Evolutionary conservation across 306 rosid genomes (phyloP).

Genomic region (Cucurbita ficifolia): DNA sequence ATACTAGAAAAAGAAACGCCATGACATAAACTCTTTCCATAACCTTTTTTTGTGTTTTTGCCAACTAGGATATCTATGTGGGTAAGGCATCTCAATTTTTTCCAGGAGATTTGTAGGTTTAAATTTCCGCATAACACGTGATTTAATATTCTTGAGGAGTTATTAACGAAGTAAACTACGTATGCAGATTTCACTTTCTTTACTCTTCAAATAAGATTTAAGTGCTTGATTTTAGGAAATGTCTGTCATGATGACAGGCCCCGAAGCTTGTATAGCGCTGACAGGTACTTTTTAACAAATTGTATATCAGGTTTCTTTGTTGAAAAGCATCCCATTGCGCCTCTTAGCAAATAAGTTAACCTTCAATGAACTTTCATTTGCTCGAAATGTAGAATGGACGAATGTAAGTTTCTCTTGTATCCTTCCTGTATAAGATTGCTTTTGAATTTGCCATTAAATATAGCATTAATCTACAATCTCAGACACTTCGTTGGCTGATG

Average conservation of each 20-base stretch:
- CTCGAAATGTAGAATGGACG: conserved; percentile 40
- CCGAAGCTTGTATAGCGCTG: not conserved
- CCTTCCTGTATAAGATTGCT: not conserved
- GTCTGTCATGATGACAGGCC: not conserved
- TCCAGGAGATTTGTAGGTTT: not conserved
- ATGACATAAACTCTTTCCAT: not conserved
- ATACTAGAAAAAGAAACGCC: not conserved
- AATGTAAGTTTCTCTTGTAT: conserved; percentile 21
- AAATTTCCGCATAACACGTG: not conserved
- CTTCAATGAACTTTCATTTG: conserved; percentile 24
- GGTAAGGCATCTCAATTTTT: not conserved
- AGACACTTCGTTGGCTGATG: not conserved
- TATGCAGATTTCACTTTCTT: not conserved
- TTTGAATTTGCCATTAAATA: not conserved
- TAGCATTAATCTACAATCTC: not conserved
- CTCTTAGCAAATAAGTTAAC: conserved; percentile 27
- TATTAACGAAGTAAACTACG: not conserved
- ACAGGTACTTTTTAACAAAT: not conserved
- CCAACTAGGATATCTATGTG: not conserved
- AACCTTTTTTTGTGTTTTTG: not conserved
- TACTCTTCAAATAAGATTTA: not conserved
- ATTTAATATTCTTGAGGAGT: not conserved
- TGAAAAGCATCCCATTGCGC: conserved; percentile 35
- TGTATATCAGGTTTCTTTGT: conserved; percentile 27
- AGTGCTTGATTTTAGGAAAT: not conserved